Evolutionary conservation across 495 filamentous ascomycete genomes (phyloP), one percentile per base, ranked within the genome.

Genomic region (Trichoderma gamsii): DNA sequence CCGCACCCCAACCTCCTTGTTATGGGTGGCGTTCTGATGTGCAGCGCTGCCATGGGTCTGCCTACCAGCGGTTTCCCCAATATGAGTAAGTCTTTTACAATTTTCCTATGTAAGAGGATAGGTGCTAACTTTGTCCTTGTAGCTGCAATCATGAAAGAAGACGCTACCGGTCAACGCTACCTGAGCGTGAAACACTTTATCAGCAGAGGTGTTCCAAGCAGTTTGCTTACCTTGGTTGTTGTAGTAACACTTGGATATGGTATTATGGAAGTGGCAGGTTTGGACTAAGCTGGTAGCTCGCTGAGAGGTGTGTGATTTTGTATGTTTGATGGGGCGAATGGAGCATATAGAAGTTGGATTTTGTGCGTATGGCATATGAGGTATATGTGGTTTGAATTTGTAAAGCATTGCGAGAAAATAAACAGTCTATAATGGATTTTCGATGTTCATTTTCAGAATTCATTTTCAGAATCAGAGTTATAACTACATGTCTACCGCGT

Each of bases 111-210:
- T 49, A 67, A 52, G 56, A 51, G 65, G 38, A 67, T 67, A 46
- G n/a, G 38, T 71, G 46, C 75, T 79, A 72, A 80, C 70, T 23
- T 61, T 9, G n/a, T n/a, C 35, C 44, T 56, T 16, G 65, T 63
- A 97, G 93, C 95, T 68, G 95, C 95, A 15, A 98, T 99, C 74
- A 98, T 99, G 96, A 97, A 97, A 82, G 95, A 99, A 80, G 93
- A 98, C 70, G 83, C 90, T 0, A 88, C 92, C 67, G 95, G 95
- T 9, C 91, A 96, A 76, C 83, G 95, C 27, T 99, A 99, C 76
- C 83, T 99, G 66, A 81, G 89, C 66, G 95, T 98, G 35, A 90
- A 90, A 71, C 95, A 99, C 75, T 99, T 99, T 79, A 88, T 99
- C 69, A 92, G 88, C 29, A 80, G 93, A 29, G 95, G 95, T 71